These are phyloP conservation scores for Salix suchowensis DNA, from an alignment of 345 rosid genomes.

Conservation along the genomic window DNA sequence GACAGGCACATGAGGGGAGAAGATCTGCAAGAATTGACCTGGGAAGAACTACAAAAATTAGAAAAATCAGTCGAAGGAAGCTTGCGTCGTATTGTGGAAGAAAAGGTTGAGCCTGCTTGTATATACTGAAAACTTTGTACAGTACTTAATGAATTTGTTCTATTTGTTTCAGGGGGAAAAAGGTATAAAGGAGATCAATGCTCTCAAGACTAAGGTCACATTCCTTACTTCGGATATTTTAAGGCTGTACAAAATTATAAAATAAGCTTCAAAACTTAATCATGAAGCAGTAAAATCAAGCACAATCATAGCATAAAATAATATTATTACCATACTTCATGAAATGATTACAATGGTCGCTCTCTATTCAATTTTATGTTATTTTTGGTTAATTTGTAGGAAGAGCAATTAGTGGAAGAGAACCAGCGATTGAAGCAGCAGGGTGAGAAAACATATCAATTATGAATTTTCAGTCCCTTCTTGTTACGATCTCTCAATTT, in stretches of 20 bases:
- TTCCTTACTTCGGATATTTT: background rate
- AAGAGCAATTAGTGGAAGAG: slow-evolving; percentile 22
- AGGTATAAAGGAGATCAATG: slow-evolving; percentile 16
- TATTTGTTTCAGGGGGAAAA: slow-evolving; percentile 26
- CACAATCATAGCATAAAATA: no score
- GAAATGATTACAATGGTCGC: background rate
- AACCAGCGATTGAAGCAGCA: slow-evolving; percentile 28
- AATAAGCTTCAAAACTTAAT: background rate
- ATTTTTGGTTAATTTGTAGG: slow-evolving; percentile 20
- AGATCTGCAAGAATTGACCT: slow-evolving; percentile 27
- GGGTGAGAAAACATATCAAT: background rate
- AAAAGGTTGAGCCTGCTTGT: background rate
- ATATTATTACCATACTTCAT: no score
- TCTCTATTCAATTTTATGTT: background rate
- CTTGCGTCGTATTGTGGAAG: slow-evolving; percentile 15
- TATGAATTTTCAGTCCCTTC: background rate
- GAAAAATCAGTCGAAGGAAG: slow-evolving; percentile 24
- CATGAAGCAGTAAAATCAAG: background rate
- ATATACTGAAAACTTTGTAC: background rate
- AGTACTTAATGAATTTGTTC: background rate
- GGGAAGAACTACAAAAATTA: slow-evolving; percentile 15
- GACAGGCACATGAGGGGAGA: slow-evolving; percentile 35
- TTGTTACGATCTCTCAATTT: background rate
- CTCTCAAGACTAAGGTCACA: slow-evolving; percentile 26
- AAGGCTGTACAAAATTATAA: background rate